phyloP scores from a whole-genome alignment of 129 eudicot species.

The Saussurea involucrata region DNA sequence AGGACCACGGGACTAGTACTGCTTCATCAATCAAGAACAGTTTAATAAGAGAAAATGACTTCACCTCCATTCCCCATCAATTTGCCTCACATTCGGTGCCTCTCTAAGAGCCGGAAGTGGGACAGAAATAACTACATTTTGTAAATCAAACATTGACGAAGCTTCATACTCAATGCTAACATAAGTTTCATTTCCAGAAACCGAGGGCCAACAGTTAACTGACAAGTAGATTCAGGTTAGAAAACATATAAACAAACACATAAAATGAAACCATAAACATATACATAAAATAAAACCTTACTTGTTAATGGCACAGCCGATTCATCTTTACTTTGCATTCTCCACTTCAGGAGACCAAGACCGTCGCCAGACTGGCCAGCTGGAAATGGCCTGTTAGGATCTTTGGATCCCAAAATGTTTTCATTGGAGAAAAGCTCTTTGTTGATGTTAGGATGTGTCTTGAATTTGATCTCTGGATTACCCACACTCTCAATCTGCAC shows the following conservation, averaged over 20 bases:
- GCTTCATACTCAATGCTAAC: conserved; percentile 95
- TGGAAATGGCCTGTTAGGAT: conserved; percentile 88
- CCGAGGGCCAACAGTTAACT: conserved; percentile 99
- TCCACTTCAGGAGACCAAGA: conserved; percentile 82
- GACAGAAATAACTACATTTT: conserved; percentile 83
- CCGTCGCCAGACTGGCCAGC: conserved; percentile 79
- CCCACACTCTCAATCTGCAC: conserved; percentile 74
- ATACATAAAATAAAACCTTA: conserved; percentile 32
- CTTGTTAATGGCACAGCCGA: conserved; percentile 75
- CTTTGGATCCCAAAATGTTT: conserved; percentile 86
- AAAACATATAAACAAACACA: conserved; percentile 6
- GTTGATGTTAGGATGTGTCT: conserved; percentile 94
- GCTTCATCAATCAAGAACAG: not conserved
- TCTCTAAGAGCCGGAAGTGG: conserved; percentile 84
- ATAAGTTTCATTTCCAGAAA: conserved; percentile 94
- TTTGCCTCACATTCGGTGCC: conserved; percentile 81
- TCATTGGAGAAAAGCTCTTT: conserved; percentile 76
- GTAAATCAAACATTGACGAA: conserved; percentile 71
- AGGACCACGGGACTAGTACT: too few relatives aligned
- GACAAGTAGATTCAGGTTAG: conserved; percentile 4
- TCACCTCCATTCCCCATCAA: conserved; percentile 98
- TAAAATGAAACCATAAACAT: not conserved
- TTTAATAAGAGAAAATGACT: not conserved
- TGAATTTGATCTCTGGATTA: conserved; percentile 70
- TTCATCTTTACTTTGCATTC: conserved; percentile 92